Percentiles rank a stretch among this genome's conserved stretches.
These are phyloP conservation scores for Leccinum rimulosum DNA, from an alignment of 768 basidiomycete genomes.

Conservation along the genomic window DNA sequence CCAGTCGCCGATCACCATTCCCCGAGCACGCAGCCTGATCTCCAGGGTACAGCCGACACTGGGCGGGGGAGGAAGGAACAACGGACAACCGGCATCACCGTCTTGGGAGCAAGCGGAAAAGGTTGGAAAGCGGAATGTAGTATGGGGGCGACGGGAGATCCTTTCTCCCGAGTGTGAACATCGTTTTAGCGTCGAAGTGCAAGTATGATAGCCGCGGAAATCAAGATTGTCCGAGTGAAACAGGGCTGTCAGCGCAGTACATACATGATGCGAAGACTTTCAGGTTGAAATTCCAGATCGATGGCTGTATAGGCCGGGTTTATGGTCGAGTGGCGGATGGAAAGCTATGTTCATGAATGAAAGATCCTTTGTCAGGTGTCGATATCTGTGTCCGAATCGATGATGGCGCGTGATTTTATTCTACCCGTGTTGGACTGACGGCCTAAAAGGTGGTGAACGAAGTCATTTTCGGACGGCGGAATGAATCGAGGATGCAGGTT, in stretches of 20 bases:
- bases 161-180: neutral
- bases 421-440: neutral
- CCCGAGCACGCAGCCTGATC: neutral
- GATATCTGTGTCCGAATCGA: constrained; percentile 9
- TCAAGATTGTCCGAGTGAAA: neutral
- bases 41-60: neutral
- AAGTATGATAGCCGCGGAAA: neutral
- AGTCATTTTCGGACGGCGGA: neutral
- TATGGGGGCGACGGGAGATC: neutral
- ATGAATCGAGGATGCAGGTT: constrained; percentile 3
- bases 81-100: neutral
- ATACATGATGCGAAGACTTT: neutral
- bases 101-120: neutral
- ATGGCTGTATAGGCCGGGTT: neutral
- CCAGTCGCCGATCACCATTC: neutral
- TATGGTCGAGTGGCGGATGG: neutral
- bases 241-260: neutral
- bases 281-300: constrained; percentile 1
- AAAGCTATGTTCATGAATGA: constrained; percentile 7
- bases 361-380: constrained; percentile 5
- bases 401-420: constrained; percentile 2
- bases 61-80: neutral
- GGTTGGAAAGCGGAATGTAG: neutral
- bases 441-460: neutral
- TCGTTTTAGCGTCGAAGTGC: neutral